These are phyloP conservation scores for Cladobotryum mycophilum DNA, from an alignment of 2,329 filamentous ascomycete species.

Conservation along the genomic window DNA sequence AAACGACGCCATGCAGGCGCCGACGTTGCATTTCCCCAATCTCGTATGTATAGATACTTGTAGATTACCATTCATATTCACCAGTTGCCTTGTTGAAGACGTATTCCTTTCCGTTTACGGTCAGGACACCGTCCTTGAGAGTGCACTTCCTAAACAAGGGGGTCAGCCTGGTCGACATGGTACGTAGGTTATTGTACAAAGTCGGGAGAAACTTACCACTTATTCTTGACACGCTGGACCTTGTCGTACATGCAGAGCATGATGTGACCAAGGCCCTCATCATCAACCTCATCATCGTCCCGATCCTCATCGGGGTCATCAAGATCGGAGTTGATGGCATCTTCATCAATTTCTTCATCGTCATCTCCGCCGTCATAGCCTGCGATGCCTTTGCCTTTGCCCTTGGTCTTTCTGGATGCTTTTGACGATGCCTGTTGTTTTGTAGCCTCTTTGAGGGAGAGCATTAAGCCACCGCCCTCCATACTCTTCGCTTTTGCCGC, in stretches of 20 bases:
- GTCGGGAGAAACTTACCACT: slow-evolving; percentile 55
- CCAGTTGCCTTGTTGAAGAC: slow-evolving; percentile 97
- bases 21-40: background rate
- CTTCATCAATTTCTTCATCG: slow-evolving; percentile 61
- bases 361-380: slow-evolving; percentile 60
- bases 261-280: slow-evolving; percentile 76
- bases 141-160: slow-evolving; percentile 74
- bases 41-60: background rate
- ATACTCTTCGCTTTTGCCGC: slow-evolving; percentile 59
- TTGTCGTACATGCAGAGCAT: slow-evolving; percentile 99
- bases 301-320: slow-evolving; percentile 87
- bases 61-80: slow-evolving; percentile 87
- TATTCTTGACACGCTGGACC: slow-evolving; percentile 98
- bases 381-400: slow-evolving; percentile 26
- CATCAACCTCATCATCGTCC: slow-evolving; percentile 79
- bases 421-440: slow-evolving; percentile 23
- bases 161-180: slow-evolving; percentile 13
- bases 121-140: slow-evolving; percentile 92
- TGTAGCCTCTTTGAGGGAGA: slow-evolving; percentile 56
- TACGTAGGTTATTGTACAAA: background rate
- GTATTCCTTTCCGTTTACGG: slow-evolving; percentile 89
- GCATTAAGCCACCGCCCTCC: slow-evolving; percentile 70
- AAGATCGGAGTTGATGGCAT: slow-evolving; percentile 97
- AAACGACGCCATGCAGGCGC: background rate
- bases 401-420: slow-evolving; percentile 11